Evolutionary conservation across 2,329 filamentous ascomycete genomes (phyloP).

Genomic region (Rutstroemia sydowiana): DNA sequence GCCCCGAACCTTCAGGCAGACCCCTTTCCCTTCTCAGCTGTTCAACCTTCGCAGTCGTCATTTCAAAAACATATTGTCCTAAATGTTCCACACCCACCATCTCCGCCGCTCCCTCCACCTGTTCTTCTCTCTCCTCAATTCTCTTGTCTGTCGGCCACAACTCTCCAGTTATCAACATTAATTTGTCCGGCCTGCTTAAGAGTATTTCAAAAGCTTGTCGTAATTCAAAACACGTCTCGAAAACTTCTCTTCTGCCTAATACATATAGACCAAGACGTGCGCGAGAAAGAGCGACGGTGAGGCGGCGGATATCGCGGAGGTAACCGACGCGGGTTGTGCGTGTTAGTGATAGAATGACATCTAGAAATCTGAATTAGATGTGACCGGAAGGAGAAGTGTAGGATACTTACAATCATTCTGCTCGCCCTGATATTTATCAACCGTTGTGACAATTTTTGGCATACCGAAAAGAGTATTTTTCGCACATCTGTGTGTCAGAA

Average conservation of each 20-base stretch:
- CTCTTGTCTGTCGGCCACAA: constrained; percentile 62
- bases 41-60: constrained; percentile 55
- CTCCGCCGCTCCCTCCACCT: constrained; percentile 50
- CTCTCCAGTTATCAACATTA: constrained; percentile 77
- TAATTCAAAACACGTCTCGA: constrained; percentile 82
- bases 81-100: constrained; percentile 94
- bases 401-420: constrained; percentile 86
- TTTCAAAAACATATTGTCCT: constrained; percentile 93
- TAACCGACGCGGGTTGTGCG: constrained; percentile 86
- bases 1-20: constrained; percentile 11
- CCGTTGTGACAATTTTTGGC: constrained; percentile 83
- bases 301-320: constrained; percentile 81
- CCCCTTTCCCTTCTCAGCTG: constrained; percentile 27
- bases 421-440: constrained; percentile 98
- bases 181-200: constrained; percentile 69
- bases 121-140: constrained; percentile 35
- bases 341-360: constrained; percentile 88
- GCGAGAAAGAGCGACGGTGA: constrained; percentile 91
- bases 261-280: constrained; percentile 89
- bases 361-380: constrained; percentile 36
- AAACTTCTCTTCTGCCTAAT: constrained; percentile 79
- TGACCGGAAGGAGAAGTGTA: neutral
- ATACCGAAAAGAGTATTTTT: constrained; percentile 80
- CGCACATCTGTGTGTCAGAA: constrained; percentile 75
- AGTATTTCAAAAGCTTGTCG: constrained; percentile 78